Conservation (phyloP, 2,329 filamentous ascomycete genomes). For the Shiraia bambusicola region DNA sequence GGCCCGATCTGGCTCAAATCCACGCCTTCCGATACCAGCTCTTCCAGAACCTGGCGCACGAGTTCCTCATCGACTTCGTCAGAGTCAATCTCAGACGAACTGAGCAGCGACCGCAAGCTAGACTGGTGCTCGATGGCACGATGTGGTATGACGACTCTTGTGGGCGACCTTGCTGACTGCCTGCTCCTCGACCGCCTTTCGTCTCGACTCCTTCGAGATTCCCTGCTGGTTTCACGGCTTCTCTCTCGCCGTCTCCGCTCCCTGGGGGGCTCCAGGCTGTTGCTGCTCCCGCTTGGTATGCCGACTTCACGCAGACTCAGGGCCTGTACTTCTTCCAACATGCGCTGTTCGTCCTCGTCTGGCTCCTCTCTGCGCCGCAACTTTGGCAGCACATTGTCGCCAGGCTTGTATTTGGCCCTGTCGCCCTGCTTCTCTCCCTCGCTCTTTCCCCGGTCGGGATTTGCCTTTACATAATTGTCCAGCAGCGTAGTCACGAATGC, state of each 20-base stretch:
- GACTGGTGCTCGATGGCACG: constrained; percentile 84
- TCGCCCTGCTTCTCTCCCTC: constrained; percentile 75
- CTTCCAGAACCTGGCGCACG: constrained; percentile 81
- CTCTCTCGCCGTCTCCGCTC: constrained; percentile 39
- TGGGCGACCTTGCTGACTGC: constrained; percentile 23
- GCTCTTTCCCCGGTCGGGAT: constrained; percentile 72
- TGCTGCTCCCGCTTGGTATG: constrained; percentile 46
- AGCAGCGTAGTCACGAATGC: constrained; percentile 85
- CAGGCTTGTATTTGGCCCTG: constrained; percentile 72
- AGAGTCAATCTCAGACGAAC: constrained; percentile 73
- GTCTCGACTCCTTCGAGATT: constrained; percentile 29
- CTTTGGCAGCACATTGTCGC: constrained; percentile 76
- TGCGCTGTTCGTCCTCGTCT: constrained; percentile 65
- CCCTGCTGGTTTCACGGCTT: constrained; percentile 43
- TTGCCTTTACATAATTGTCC: constrained; percentile 80
- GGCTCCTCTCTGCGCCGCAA: constrained; percentile 53
- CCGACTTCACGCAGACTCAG: constrained; percentile 71
- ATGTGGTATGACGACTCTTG: constrained; percentile 27
- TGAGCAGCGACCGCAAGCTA: constrained; percentile 81
- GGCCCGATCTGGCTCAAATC: constrained; percentile 86
- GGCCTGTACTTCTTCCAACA: constrained; percentile 71
- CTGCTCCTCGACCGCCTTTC: constrained; percentile 30
- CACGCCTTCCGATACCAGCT: constrained; percentile 83
- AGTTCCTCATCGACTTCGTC: constrained; percentile 85
- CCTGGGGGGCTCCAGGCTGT: constrained; percentile 43